phyloP scores from a whole-genome alignment of 1,284 basidiomycete genomes.

The Ganoderma resinaceum region DNA sequence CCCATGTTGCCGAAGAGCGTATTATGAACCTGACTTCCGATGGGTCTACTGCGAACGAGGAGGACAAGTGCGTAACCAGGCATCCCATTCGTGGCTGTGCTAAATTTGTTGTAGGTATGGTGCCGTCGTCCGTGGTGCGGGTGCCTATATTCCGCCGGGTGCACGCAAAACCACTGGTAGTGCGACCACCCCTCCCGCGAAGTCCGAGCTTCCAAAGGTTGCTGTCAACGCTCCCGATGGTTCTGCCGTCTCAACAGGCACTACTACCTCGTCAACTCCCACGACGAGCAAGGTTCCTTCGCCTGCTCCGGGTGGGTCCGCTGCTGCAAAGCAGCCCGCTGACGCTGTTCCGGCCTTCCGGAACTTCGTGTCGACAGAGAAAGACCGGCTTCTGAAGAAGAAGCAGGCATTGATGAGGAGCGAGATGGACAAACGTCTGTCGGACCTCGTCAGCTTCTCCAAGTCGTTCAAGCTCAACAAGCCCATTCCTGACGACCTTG shows the following conservation, averaged over 20 bases:
- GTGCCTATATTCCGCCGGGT: slow-evolving; percentile 93
- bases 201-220: slow-evolving; percentile 69
- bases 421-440: slow-evolving; percentile 93
- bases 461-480: slow-evolving; percentile 96
- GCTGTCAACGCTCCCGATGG: slow-evolving; percentile 77
- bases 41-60: slow-evolving; percentile 81
- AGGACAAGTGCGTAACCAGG: slow-evolving; percentile 79
- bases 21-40: slow-evolving; percentile 71
- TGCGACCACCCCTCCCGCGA: slow-evolving; percentile 44
- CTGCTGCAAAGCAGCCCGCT: slow-evolving; percentile 57
- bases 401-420: slow-evolving; percentile 89
- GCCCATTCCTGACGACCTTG: slow-evolving; percentile 92
- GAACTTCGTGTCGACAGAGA: slow-evolving; percentile 90
- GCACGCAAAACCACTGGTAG: slow-evolving; percentile 61
- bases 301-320: slow-evolving; percentile 43
- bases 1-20: slow-evolving; percentile 93
- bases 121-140: slow-evolving; percentile 87
- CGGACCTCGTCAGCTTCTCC: slow-evolving; percentile 92
- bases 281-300: slow-evolving; percentile 62
- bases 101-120: slow-evolving; percentile 71
- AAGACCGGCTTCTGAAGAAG: slow-evolving; percentile 88
- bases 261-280: slow-evolving; percentile 25
- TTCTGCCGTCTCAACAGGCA: slow-evolving; percentile 40
- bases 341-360: slow-evolving; percentile 83
- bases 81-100: slow-evolving; percentile 25